These are phyloP conservation scores for Leccinum insolens DNA, from an alignment of 1,284 basidiomycete genomes.

Conservation along the genomic window DNA sequence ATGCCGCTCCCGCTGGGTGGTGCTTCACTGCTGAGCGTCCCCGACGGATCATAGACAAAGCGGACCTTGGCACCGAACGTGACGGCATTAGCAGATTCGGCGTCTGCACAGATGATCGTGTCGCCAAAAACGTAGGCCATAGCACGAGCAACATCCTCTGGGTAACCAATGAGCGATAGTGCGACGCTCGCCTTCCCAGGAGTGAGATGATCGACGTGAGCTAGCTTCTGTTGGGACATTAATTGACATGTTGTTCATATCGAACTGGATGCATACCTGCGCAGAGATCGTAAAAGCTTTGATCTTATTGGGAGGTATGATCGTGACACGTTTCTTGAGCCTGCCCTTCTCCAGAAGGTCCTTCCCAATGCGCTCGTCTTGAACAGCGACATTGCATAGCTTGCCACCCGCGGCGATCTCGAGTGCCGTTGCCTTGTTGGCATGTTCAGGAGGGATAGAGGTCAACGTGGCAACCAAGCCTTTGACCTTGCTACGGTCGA, in stretches of 20 bases:
- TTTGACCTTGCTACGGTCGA: constrained; percentile 88
- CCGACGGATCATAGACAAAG: no score
- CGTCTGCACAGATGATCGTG: no score
- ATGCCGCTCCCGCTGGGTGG: no score
- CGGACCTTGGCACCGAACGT: no score
- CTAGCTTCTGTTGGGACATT: constrained; percentile 62
- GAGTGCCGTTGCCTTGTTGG: no score
- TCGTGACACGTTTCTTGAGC: constrained; percentile 89
- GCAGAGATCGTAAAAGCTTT: constrained; percentile 67
- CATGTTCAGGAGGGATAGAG: constrained; percentile 56
- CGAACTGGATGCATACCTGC: constrained; percentile 48
- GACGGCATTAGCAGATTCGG: no score
- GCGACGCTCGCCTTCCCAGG: constrained; percentile 88
- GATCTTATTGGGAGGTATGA: constrained; percentile 96
- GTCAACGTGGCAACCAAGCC: constrained; percentile 92
- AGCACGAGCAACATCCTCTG: no score
- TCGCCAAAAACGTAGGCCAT: no score
- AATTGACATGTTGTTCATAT: neutral
- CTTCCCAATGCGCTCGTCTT: constrained; percentile 86
- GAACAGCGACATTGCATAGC: constrained; percentile 64
- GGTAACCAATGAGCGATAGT: constrained; percentile 57
- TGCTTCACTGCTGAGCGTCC: no score
- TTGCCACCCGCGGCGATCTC: no score
- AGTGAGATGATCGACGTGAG: constrained; percentile 76
- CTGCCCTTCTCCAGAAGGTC: constrained; percentile 83